Conservation (phyloP, 345 rosid species). For the Pistacia integerrima region DNA sequence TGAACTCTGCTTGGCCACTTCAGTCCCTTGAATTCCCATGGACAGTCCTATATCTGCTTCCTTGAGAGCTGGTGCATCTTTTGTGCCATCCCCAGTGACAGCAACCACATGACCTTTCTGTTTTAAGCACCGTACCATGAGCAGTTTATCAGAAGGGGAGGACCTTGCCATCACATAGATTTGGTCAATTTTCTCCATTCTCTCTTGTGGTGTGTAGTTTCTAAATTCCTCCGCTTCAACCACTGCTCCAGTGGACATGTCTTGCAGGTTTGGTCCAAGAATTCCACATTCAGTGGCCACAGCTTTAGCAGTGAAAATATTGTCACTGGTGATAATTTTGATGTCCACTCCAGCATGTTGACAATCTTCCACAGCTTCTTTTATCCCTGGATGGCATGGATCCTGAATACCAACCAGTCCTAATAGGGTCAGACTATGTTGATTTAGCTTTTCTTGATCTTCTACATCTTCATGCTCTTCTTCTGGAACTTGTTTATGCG, state of each 20-base stretch:
- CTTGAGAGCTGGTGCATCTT: too few relatives aligned
- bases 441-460: slow-evolving; percentile 34
- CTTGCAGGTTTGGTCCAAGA: too few relatives aligned
- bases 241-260: slow-evolving; percentile 27
- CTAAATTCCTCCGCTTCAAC: slow-evolving; percentile 62
- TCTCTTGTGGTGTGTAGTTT: slow-evolving; percentile 36
- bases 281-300: slow-evolving; percentile 71
- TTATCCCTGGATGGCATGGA: slow-evolving; percentile 65
- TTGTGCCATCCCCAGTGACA: slow-evolving; percentile 54
- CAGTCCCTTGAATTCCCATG: slow-evolving; percentile 70
- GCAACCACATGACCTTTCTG: slow-evolving; percentile 69
- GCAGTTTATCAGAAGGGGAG: slow-evolving; percentile 63
- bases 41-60: slow-evolving; percentile 58
- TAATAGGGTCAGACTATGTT: slow-evolving; percentile 43
- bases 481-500: slow-evolving; percentile 38
- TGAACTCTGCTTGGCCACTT: too few relatives aligned
- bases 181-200: slow-evolving; percentile 43
- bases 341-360: slow-evolving; percentile 4
- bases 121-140: slow-evolving; percentile 70
- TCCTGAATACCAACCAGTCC: slow-evolving; percentile 29
- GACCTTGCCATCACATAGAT: slow-evolving; percentile 81
- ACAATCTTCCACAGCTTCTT: slow-evolving; percentile 59
- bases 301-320: slow-evolving; percentile 71
- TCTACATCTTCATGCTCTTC: slow-evolving; percentile 14
- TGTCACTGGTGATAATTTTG: slow-evolving; percentile 79